phyloP scores from a whole-genome alignment of 2,329 filamentous ascomycete species.

The Ophiocordyceps camponoti-floridani region DNA sequence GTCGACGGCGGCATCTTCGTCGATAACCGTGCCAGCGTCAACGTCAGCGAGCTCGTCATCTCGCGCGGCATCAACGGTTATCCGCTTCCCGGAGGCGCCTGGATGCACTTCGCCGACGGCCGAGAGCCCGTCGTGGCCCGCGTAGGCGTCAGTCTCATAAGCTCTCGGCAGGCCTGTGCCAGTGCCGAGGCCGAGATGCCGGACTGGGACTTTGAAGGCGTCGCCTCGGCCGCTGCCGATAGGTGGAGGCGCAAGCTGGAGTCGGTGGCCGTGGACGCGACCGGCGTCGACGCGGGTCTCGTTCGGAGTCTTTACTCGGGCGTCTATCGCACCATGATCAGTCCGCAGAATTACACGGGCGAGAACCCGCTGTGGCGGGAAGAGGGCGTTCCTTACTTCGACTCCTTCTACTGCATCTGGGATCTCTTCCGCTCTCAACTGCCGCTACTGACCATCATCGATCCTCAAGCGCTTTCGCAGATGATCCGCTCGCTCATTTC shows the following conservation, averaged over 20 bases:
- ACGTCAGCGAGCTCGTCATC: constrained; percentile 27
- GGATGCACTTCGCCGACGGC: constrained; percentile 37
- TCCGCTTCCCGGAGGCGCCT: constrained; percentile 42
- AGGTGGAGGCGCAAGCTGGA: constrained; percentile 45
- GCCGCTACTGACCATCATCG: constrained; percentile 49
- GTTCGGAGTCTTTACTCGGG: constrained; percentile 53
- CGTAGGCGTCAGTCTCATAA: constrained; percentile 55
- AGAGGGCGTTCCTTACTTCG: constrained; percentile 51
- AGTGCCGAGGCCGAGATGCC: constrained; percentile 56
- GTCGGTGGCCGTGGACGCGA: constrained; percentile 34
- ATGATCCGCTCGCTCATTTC: constrained; percentile 58
- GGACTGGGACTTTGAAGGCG: constrained; percentile 40
- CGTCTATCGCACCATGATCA: constrained; percentile 55
- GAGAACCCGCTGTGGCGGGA: constrained; percentile 51
- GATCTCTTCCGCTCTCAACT: constrained; percentile 53
- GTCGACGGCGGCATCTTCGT: constrained; percentile 43
- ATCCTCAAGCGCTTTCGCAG: constrained; percentile 42
- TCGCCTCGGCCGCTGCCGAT: constrained; percentile 30
- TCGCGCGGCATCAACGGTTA: constrained; percentile 32
- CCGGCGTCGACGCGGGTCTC: constrained; percentile 31
- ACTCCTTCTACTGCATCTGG: constrained; percentile 65
- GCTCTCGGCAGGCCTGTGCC: constrained; percentile 43
- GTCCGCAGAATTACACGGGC: constrained; percentile 56
- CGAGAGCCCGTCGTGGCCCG: constrained; percentile 39
- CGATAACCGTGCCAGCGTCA: constrained; percentile 33